Percentiles rank a stretch among this genome's conserved stretches.
These are phyloP conservation scores for Sporothrix brasiliensis DNA, from an alignment of 2,329 filamentous ascomycete genomes.

Conservation along the genomic window DNA sequence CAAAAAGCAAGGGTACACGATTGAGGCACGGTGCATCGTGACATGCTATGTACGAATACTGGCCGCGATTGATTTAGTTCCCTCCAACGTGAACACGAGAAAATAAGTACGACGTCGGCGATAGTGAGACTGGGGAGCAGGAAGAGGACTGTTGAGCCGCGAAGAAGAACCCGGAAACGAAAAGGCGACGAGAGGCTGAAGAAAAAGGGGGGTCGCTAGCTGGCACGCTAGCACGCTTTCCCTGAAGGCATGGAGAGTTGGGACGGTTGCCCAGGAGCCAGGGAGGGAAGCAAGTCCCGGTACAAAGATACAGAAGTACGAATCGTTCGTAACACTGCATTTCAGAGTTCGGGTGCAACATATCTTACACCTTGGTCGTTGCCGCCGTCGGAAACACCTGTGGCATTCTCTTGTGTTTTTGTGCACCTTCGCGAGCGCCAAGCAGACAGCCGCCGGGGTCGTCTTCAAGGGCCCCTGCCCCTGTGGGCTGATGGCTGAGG, in stretches of 20 bases:
- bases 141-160: too few relatives aligned
- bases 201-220: background rate
- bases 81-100: background rate
- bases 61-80: background rate
- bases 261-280: constrained; percentile 16
- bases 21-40: constrained; percentile 4
- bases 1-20: background rate
- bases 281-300: constrained; percentile 1
- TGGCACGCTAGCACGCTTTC: background rate
- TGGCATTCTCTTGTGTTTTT: background rate
- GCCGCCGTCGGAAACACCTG: background rate
- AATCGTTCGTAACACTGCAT: too few relatives aligned
- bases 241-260: constrained; percentile 2
- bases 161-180: background rate
- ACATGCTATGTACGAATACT: background rate
- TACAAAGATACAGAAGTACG: background rate
- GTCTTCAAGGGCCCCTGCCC: background rate
- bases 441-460: background rate
- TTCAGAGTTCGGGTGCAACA: background rate
- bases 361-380: background rate
- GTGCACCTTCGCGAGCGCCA: constrained; percentile 10
- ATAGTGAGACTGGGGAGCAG: background rate
- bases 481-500: background rate
- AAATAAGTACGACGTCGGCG: background rate
- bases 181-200: constrained; percentile 13